Evolutionary conservation across 495 filamentous ascomycete genomes (phyloP), one percentile per base, ranked within the genome.

Genomic region (Podospora conica): DNA sequence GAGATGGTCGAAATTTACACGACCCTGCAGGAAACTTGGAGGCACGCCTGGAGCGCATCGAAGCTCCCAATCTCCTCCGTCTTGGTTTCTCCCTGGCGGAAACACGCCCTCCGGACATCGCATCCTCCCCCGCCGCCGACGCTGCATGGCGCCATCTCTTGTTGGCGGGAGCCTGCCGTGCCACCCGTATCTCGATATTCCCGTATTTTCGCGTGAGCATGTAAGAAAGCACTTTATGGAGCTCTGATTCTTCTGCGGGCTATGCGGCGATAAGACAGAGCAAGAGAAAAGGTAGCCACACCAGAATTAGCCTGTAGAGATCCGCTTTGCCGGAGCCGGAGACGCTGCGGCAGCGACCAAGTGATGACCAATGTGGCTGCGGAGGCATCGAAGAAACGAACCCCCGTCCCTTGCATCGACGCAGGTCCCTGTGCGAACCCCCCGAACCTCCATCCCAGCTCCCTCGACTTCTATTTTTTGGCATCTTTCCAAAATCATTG

Each of bases 331-430:
- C 18, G 55, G 25, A n/a, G n/a, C n/a, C n/a, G n/a, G 55, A 57
- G 55, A 24, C 22, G n/a, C n/a, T n/a, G n/a, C n/a, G 55, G 55
- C 55, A 57, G 22, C 18, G 54, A 55, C 7, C 54, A 9, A 57
- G 22, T 57, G 55, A 57, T 60, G 55, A 56, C 55, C 55, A 56
- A 56, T 22, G 55, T 56, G 55, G 55, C 15, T 25, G 55, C 24
- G 21, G 55, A 22, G 55, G 55, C 40, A n/a, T 59, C 57, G n/a
- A 59, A 24, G 29, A 27, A 11, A 7, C 21, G n/a, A 24, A 28
- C 60, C 60, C 60, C 40, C 60, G 60, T 53, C 29, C 60, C 60
- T 61, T 61, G 60, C 60, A 61, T 25, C 25, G 23, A 20, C 25
- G 27, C 15, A 53, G 33, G 60, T 53, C 33, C 29, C 10, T 59